Evolutionary conservation across 106 monocot genomes (phyloP), one percentile per base, ranked within the genome.

Genomic region (Apostasia ramifera): DNA sequence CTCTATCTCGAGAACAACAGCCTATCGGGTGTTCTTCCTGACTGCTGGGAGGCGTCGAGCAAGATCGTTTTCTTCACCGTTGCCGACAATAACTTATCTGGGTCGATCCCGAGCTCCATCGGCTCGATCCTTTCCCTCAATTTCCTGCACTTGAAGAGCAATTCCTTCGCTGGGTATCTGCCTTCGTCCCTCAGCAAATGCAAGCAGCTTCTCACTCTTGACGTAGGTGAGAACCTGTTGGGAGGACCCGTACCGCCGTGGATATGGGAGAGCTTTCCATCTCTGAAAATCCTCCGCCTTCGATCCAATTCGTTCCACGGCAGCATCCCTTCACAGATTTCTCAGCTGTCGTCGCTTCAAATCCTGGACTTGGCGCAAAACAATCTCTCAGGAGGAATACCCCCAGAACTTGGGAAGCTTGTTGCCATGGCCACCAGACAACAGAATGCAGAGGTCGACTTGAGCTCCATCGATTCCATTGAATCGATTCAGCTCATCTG

Each of bases 181-280:
- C 82, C 73, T 40, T 42, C 57, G 0, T 56, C 56, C 26, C 63
- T 82, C 59, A 55, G 66, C 40, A 15, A 69, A 6, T 78, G 77
- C 14, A 57, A 11, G 1, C 0, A 53, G 1, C 46, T 72, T 53
- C 6, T 52, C 7, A 14, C 66, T 66, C 71, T 80, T 52, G 70
- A 69, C 59, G 73, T 84, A 4, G 76, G 76, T 1, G 8, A 39
- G 9, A 81, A 81, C 40, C 72, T 55, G 10, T 53, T 81, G 1
- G 43, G 26, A 37, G 81, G 81, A 40, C 12, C 40, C 0, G 41
- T 81, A 54, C 76, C 81, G 2, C 8, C 55, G 6, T 81, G 81
- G 81, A 55, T 83, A 7, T 70, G 70, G 41, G 64, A 59, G 5
- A 66, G 52, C 13, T 59, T 77, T 14, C 8, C 52, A 40, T 49